phyloP scores from a whole-genome alignment of 148 eudicot genomes.

The Pouteria glomerata region DNA sequence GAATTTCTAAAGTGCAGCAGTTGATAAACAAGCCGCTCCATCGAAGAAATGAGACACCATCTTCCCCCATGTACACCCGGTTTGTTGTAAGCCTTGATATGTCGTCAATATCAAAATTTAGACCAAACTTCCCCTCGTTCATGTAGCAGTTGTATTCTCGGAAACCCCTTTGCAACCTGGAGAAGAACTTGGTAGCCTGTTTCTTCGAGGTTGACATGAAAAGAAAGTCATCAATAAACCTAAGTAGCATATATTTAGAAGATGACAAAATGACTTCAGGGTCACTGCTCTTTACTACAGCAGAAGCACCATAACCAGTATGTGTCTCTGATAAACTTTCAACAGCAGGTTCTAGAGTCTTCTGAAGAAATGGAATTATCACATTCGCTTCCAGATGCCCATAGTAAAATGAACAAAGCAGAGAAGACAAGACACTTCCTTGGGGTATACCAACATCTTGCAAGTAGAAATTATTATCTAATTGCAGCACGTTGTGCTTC shows the following conservation, averaged over 20 bases:
- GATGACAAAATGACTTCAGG: conserved; percentile 5
- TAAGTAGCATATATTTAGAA: conserved; percentile 47
- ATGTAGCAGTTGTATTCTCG: conserved; percentile 75
- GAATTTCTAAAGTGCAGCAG: conserved; percentile 73
- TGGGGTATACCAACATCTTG: conserved; percentile 92
- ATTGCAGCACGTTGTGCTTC: conserved; percentile 55
- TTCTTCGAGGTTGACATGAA: conserved; percentile 73
- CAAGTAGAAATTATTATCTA: conserved; percentile 44
- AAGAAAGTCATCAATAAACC: conserved; percentile 83
- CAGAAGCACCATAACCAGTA: conserved; percentile 2
- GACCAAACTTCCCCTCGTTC: conserved; percentile 71
- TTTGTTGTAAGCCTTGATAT: conserved; percentile 25
- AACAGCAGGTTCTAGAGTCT: conserved; percentile 16
- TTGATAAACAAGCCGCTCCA: conserved; percentile 98
- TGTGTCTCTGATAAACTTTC: conserved; percentile 11
- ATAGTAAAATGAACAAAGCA: conserved; percentile 78
- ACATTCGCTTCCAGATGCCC: conserved; percentile 66
- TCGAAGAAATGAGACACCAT: conserved; percentile 59
- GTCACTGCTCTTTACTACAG: conserved; percentile 12
- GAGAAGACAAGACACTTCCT: conserved; percentile 79
- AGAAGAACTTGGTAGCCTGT: conserved; percentile 56
- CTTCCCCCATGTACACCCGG: conserved; percentile 40
- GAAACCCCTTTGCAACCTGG: conserved; percentile 61
- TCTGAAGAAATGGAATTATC: conserved; percentile 53
- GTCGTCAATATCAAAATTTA: conserved; percentile 43